Percentiles rank a stretch among this genome's conserved stretches.
These are phyloP conservation scores for Metschnikowia continentalis DNA, from an alignment of 805 yeast species.

Conservation along the genomic window DNA sequence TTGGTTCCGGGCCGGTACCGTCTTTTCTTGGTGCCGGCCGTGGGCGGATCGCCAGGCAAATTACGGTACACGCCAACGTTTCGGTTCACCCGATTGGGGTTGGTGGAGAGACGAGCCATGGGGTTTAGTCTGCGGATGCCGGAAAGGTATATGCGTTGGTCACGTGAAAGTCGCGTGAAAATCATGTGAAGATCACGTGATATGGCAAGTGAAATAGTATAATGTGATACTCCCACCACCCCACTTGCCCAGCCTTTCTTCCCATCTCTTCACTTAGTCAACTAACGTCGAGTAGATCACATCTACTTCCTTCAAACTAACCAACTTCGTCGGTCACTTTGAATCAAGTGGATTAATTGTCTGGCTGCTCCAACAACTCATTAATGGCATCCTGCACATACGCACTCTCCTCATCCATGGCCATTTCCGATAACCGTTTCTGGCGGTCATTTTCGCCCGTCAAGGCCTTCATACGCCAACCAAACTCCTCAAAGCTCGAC, in stretches of 20 bases:
- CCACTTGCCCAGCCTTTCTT: too few species aligned
- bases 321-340: too few species aligned
- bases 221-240: too few species aligned
- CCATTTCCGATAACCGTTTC: constrained; percentile 38
- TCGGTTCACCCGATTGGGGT: constrained; percentile 5
- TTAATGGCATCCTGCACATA: constrained; percentile 53
- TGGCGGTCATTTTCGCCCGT: constrained; percentile 69
- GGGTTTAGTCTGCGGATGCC: background rate
- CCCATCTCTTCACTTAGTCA: too few species aligned
- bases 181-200: too few species aligned
- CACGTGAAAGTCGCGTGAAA: too few species aligned
- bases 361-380: constrained; percentile 41
- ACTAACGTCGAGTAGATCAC: too few species aligned
- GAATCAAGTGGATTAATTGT: too few species aligned
- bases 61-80: constrained; percentile 41
- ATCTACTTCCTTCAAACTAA: too few species aligned
- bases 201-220: too few species aligned
- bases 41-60: constrained; percentile 53
- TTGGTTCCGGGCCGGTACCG: constrained; percentile 59
- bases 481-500: constrained; percentile 64
- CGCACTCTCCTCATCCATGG: constrained; percentile 57
- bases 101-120: constrained; percentile 16
- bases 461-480: constrained; percentile 56
- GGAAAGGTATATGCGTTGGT: too few species aligned
- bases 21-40: constrained; percentile 22